Percentiles rank a stretch among this genome's conserved stretches.
Evolutionary conservation across 129 eudicot genomes (phyloP).

Genomic region (Pittosporum tobira): DNA sequence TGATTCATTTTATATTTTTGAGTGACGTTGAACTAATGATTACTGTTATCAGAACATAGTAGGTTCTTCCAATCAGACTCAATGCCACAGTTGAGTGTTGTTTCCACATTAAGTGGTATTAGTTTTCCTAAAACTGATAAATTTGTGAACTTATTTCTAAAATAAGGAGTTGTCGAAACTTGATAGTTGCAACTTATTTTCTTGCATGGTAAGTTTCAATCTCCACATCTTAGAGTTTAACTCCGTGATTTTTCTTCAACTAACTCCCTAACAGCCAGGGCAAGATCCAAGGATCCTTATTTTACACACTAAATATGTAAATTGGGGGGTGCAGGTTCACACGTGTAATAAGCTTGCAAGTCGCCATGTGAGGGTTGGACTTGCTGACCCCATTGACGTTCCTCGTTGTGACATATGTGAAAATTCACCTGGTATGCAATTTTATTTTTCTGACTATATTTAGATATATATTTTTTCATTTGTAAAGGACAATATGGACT

Average conservation of each 20-base stretch:
- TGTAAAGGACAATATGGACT: neutral
- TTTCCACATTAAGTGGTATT: no score
- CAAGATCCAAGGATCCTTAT: neutral
- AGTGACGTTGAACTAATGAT: neutral
- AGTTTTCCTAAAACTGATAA: neutral
- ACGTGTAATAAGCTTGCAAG: constrained; percentile 92
- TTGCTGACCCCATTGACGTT: constrained; percentile 76
- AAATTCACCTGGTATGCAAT: constrained; percentile 68
- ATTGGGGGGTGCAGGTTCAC: constrained; percentile 49
- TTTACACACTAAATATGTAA: neutral
- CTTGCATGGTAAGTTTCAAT: neutral
- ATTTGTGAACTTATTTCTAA: neutral
- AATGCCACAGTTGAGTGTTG: no score
- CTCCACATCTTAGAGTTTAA: neutral
- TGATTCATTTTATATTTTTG: no score
- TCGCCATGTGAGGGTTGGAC: constrained; percentile 82
- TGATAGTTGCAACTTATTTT: neutral
- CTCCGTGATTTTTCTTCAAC: neutral
- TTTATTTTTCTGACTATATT: neutral
- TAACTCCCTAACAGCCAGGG: neutral
- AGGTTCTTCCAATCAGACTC: no score
- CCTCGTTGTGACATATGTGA: constrained; percentile 90
- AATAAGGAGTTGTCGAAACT: neutral
- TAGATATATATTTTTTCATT: neutral
- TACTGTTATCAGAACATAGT: neutral